Evolutionary conservation across 768 basidiomycete genomes (phyloP), one percentile per base, ranked within the genome.

Genomic region (Rhizopogon roseolus): DNA sequence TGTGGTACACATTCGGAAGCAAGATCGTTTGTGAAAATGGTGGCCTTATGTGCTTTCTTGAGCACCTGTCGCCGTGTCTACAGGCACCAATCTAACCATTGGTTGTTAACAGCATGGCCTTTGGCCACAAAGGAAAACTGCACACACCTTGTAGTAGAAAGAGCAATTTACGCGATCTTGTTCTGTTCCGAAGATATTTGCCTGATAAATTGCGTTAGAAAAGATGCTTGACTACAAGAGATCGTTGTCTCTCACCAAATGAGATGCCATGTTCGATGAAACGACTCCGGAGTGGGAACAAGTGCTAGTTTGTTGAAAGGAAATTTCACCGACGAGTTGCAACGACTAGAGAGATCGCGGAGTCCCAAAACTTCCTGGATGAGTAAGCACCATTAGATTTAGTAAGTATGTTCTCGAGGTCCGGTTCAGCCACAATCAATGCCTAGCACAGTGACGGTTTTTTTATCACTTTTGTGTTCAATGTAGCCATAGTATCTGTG

Each of bases 91-190:
- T 99, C 90, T 95, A 54, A 37, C 48, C 48, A 56, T 54, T 14
- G 46, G 25, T 53, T n/a, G 50, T 52, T 41, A 16, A 46, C 43
- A 16, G 7, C 6, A 17, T 17, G 41, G 29, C 22, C 49, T 8
- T 17, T 3, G 2, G 10, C 27, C 29, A n/a, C n/a, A 41, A 57
- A 51, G 54, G 38, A 40, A 16, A 19, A 45, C 38, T 19, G 29
- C 38, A 69, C 81, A 34, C 57, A 90, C 90, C 76, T 96, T 96
- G 77, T 96, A 94, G 74, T 97, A 98, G 76, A 99, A 98, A 1
- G 95, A 98, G 67, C 96, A 99, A 68, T 99, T 99, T 58, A 99
- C 96, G 62, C 95, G 87, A 67, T 92, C 90, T 70, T 92, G 90
- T 71, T 93, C 90, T 57, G 91, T 94, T 60, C 92, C 92, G 63